phyloP scores from a whole-genome alignment of 176 grass and related monocot species.

The Phoenix dactylifera region DNA sequence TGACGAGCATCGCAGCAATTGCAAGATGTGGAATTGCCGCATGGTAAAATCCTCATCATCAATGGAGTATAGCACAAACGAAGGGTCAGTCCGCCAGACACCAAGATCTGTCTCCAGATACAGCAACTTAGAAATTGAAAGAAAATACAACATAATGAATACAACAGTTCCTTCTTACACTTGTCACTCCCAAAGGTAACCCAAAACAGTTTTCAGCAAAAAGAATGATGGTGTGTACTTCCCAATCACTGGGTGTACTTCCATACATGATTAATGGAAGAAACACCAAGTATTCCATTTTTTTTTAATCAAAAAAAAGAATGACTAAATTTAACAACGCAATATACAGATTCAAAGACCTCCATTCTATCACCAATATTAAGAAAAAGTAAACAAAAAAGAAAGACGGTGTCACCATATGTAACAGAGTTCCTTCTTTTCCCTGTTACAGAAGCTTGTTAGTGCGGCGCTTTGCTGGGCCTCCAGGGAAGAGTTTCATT shows the following conservation, averaged over 20 bases:
- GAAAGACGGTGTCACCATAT: neutral
- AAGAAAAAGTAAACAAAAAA: neutral
- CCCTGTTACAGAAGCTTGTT: neutral
- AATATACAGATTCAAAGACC: slow-evolving; percentile 6
- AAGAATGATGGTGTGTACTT: neutral
- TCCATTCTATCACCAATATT: neutral
- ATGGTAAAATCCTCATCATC: no score
- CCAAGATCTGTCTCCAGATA: neutral
- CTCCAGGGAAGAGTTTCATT: neutral
- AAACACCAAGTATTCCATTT: neutral
- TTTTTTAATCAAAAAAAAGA: neutral
- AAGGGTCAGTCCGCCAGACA: no score
- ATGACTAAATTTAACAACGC: neutral
- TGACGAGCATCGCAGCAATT: no score
- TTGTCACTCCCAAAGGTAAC: neutral
- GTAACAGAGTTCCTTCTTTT: neutral
- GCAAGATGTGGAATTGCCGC: no score
- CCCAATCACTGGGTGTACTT: neutral
- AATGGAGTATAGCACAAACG: no score
- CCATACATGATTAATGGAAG: slow-evolving; percentile 4
- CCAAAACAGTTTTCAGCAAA: neutral
- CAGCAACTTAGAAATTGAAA: neutral
- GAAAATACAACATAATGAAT: neutral
- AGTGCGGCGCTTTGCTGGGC: neutral
- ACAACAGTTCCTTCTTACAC: neutral